These are phyloP conservation scores for Fusarium sp. DNA, from an alignment of 2,329 filamentous ascomycete genomes.

Conservation along the genomic window DNA sequence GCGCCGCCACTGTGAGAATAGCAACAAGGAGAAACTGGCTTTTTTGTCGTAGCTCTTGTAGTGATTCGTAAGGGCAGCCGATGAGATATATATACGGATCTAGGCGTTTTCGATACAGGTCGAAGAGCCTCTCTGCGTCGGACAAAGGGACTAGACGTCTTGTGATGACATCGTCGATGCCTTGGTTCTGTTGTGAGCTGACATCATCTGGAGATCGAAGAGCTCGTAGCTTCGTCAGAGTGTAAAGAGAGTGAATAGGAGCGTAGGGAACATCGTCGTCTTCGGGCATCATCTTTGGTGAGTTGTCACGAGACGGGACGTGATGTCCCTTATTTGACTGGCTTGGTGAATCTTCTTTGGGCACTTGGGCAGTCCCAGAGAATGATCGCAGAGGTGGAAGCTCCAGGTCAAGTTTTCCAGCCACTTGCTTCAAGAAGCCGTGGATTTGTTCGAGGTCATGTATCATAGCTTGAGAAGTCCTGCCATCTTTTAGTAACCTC, in stretches of 20 bases:
- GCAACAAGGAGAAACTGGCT: conserved; percentile 64
- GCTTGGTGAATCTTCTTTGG: conserved; percentile 17
- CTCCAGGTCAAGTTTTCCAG: conserved; percentile 17
- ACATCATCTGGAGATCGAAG: conserved; percentile 44
- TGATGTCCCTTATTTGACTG: conserved; percentile 21
- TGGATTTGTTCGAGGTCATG: conserved; percentile 26
- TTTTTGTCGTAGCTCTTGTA: conserved; percentile 61
- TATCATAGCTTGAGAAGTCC: conserved; percentile 9
- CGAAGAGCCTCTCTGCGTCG: conserved; percentile 60
- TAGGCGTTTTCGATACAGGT: conserved; percentile 58
- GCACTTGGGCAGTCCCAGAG: not conserved
- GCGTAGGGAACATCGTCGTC: conserved; percentile 48
- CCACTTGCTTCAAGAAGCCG: conserved; percentile 26
- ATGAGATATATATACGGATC: conserved; percentile 62
- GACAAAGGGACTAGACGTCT: conserved; percentile 53
- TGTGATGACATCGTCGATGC: conserved; percentile 46
- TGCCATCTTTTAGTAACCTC: not conserved
- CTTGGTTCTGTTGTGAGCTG: conserved; percentile 13
- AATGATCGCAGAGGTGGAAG: conserved; percentile 21
- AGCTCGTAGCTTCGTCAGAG: conserved; percentile 47
- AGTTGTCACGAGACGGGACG: conserved; percentile 31
- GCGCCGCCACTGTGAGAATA: conserved; percentile 64
- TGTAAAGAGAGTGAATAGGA: conserved; percentile 50
- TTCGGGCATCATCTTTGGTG: conserved; percentile 32
- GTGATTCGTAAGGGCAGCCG: conserved; percentile 57